Percentiles rank a stretch among this genome's conserved stretches.
These are phyloP conservation scores for Alternaria arbusti DNA, from an alignment of 2,329 filamentous ascomycete species.

Conservation along the genomic window DNA sequence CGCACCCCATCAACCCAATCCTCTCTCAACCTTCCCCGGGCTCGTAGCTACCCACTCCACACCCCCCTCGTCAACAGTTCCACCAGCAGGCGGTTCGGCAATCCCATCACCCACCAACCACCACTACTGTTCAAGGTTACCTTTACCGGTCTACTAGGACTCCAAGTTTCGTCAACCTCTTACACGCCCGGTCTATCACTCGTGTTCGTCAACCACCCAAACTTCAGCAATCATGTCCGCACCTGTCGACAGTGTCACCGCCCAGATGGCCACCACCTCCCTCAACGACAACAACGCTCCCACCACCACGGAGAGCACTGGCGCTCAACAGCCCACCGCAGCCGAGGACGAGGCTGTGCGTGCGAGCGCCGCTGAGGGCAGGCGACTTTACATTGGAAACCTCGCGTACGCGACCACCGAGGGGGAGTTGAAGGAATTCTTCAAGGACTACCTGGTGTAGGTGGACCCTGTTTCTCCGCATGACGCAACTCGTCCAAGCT, in stretches of 20 bases:
- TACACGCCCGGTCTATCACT: slow-evolving; percentile 45
- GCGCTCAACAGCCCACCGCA: slow-evolving; percentile 69
- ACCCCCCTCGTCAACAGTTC: slow-evolving; percentile 60
- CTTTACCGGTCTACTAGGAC: slow-evolving; percentile 51
- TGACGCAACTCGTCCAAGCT: slow-evolving; percentile 20
- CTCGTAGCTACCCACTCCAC: slow-evolving; percentile 59
- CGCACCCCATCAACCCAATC: slow-evolving; percentile 38
- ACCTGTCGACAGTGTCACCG: slow-evolving; percentile 78
- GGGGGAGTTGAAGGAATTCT: slow-evolving; percentile 99
- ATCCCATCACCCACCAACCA: slow-evolving; percentile 41
- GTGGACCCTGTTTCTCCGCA: slow-evolving; percentile 53
- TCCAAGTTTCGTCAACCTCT: slow-evolving; percentile 52
- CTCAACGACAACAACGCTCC: slow-evolving; percentile 58
- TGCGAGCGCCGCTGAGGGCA: slow-evolving; percentile 96
- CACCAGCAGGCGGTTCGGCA: slow-evolving; percentile 57
- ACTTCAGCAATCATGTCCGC: slow-evolving; percentile 79
- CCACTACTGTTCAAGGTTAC: slow-evolving; percentile 48
- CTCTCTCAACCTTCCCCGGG: slow-evolving; percentile 46
- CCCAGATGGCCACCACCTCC: slow-evolving; percentile 70
- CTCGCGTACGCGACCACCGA: slow-evolving; percentile 99
- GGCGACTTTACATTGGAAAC: slow-evolving; percentile 99
- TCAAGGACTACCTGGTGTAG: slow-evolving; percentile 99
- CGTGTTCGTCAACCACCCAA: slow-evolving; percentile 63
- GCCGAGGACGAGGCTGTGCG: slow-evolving; percentile 88
- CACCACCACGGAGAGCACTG: slow-evolving; percentile 56